Conservation (phyloP, 2,329 filamentous ascomycete genomes). For the Amylocarpus encephaloides region DNA sequence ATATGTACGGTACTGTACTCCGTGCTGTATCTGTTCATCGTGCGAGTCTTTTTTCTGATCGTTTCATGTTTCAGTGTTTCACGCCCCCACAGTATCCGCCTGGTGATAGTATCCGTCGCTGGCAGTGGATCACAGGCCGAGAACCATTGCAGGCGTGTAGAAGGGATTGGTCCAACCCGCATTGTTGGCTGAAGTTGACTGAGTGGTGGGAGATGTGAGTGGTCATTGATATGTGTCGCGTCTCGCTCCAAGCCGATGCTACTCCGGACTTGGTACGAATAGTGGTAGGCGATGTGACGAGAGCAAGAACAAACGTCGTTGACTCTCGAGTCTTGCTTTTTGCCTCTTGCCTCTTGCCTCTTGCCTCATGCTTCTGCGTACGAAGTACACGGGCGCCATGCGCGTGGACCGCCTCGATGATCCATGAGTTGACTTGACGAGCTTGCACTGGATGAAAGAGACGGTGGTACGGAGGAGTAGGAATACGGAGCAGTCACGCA, state of each 20-base stretch:
- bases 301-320: background rate
- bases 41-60: conserved; percentile 2
- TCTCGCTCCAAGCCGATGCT: conserved; percentile 17
- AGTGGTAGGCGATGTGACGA: background rate
- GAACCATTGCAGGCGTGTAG: conserved; percentile 6
- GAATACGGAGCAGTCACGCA: no score
- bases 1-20: no score
- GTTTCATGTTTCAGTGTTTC: conserved; percentile 23
- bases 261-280: conserved; percentile 14
- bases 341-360: no score
- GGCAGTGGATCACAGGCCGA: background rate
- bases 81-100: conserved; percentile 7
- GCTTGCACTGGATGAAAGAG: no score
- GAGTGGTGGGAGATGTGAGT: conserved; percentile 21
- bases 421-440: no score
- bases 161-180: conserved; percentile 15
- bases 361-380: background rate
- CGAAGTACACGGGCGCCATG: background rate
- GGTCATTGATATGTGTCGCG: conserved; percentile 23
- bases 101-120: background rate
- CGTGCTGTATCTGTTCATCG: conserved; percentile 8
- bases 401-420: no score
- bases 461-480: no score
- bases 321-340: no score
- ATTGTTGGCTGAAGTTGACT: conserved; percentile 18